Evolutionary conservation across 345 rosid species (phyloP).

Genomic region (Citrus cavaleriei): DNA sequence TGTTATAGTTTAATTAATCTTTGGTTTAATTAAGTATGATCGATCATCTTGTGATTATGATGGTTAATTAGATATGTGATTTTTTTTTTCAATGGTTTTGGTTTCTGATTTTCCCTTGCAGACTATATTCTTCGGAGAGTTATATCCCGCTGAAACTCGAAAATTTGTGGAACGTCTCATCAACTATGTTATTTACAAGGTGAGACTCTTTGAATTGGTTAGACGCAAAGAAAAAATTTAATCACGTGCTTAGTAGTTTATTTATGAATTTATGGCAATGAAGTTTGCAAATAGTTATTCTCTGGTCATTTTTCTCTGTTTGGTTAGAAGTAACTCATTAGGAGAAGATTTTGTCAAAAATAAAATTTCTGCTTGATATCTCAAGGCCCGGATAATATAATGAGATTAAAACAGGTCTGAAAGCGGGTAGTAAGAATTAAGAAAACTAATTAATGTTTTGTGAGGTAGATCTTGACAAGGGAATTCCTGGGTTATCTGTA

Average conservation of each 20-base stretch:
- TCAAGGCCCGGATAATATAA: not conserved
- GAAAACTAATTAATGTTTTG: not conserved
- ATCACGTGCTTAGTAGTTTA: not conserved
- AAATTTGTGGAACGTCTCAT: constrained; percentile 86
- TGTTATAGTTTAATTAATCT: too few relatives aligned
- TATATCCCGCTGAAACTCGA: constrained; percentile 73
- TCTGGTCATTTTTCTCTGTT: not conserved
- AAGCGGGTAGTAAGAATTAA: not conserved
- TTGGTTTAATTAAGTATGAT: not conserved
- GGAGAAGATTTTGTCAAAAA: not conserved
- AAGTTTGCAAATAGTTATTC: constrained; percentile 4
- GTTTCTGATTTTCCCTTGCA: constrained; percentile 35
- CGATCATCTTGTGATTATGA: not conserved
- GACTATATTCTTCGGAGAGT: constrained; percentile 80
- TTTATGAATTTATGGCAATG: not conserved
- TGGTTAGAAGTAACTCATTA: not conserved
- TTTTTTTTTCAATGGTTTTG: constrained; percentile 1
- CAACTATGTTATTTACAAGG: constrained; percentile 97
- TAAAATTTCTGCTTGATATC: not conserved
- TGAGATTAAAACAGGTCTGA: not conserved
- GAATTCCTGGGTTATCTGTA: not conserved
- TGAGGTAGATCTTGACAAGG: not conserved
- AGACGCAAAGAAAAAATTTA: not conserved
- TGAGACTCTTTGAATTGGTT: constrained; percentile 23
- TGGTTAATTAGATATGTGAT: not conserved